Percentiles rank a stretch among this genome's conserved stretches.
phyloP scores from a whole-genome alignment of 768 basidiomycete species.

The Steccherinum ochraceum region DNA sequence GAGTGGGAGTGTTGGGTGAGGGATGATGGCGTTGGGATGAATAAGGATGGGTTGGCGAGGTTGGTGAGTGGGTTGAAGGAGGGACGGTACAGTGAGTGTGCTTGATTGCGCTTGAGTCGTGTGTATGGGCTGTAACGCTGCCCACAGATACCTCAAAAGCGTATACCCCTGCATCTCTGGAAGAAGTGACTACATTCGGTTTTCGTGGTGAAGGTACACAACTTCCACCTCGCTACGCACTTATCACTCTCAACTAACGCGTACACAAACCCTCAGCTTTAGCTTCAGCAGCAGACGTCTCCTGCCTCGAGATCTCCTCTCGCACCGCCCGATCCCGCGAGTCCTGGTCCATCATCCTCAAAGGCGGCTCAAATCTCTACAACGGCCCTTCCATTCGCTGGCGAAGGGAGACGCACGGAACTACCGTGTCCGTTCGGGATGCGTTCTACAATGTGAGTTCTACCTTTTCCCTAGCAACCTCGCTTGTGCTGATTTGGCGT shows the following conservation, averaged over 20 bases:
- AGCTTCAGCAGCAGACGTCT: slow-evolving; percentile 76
- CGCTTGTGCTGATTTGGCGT: slow-evolving; percentile 4
- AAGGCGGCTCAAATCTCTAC: slow-evolving; percentile 68
- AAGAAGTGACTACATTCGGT: slow-evolving; percentile 64
- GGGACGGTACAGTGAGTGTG: slow-evolving; percentile 62
- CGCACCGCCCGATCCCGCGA: slow-evolving; percentile 56
- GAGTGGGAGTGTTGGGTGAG: slow-evolving; percentile 82
- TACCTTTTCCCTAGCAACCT: slow-evolving; percentile 2
- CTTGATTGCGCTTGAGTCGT: background rate
- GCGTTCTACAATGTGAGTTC: slow-evolving; percentile 79
- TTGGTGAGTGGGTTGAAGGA: slow-evolving; percentile 46
- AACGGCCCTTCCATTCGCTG: slow-evolving; percentile 70
- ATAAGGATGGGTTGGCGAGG: slow-evolving; percentile 45
- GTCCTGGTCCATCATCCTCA: slow-evolving; percentile 73
- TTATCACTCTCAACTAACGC: too few relatives aligned
- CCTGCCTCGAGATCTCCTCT: slow-evolving; percentile 77
- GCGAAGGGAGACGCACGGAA: slow-evolving; percentile 69
- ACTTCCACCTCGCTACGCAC: too few relatives aligned
- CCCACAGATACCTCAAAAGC: slow-evolving; percentile 67
- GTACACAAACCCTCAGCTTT: slow-evolving; percentile 62
- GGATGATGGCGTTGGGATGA: slow-evolving; percentile 81
- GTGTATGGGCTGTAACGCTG: background rate
- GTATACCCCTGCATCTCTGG: slow-evolving; percentile 44
- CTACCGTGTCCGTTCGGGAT: slow-evolving; percentile 79
- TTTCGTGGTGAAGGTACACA: slow-evolving; percentile 89